Percentiles rank a stretch among this genome's conserved stretches.
phyloP scores from a whole-genome alignment of 2,329 filamentous ascomycete species.

The Aspergillus arachidicola region DNA sequence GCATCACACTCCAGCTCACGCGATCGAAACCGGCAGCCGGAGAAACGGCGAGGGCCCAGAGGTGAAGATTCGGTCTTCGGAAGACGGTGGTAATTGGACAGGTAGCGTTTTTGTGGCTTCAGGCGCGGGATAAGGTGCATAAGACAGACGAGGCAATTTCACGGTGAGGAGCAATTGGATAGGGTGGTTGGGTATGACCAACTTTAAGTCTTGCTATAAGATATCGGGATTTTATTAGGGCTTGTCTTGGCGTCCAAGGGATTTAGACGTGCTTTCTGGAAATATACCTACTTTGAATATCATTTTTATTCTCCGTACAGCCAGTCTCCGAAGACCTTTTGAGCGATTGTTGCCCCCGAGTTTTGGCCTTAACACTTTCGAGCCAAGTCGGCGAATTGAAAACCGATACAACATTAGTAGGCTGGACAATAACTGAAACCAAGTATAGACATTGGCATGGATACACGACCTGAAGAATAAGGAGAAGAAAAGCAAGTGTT shows the following conservation, averaged over 20 bases:
- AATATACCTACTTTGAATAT: not conserved
- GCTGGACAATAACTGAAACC: not conserved
- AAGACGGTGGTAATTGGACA: conserved; percentile 26
- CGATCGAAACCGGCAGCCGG: conserved; percentile 15
- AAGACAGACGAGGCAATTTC: not conserved
- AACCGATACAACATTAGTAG: not conserved
- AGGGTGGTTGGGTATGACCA: not conserved
- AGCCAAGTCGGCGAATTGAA: not conserved
- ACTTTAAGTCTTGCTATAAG: not conserved
- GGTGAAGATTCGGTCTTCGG: conserved; percentile 32
- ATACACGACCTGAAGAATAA: not conserved
- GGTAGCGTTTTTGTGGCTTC: not conserved
- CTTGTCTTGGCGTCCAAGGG: not conserved
- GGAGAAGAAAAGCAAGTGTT: not conserved
- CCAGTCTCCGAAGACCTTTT: not conserved
- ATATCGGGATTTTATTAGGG: not conserved
- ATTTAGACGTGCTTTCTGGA: not conserved
- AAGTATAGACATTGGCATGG: not conserved
- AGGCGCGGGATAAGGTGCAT: not conserved
- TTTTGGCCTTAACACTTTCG: not conserved
- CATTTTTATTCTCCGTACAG: not conserved
- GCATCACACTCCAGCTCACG: conserved; percentile 11
- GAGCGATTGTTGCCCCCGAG: not conserved
- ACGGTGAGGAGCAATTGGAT: not conserved
- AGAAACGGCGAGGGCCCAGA: conserved; percentile 9